Evolutionary conservation across 2,329 filamentous ascomycete genomes (phyloP).

Genomic region (Colletotrichum sp.): DNA sequence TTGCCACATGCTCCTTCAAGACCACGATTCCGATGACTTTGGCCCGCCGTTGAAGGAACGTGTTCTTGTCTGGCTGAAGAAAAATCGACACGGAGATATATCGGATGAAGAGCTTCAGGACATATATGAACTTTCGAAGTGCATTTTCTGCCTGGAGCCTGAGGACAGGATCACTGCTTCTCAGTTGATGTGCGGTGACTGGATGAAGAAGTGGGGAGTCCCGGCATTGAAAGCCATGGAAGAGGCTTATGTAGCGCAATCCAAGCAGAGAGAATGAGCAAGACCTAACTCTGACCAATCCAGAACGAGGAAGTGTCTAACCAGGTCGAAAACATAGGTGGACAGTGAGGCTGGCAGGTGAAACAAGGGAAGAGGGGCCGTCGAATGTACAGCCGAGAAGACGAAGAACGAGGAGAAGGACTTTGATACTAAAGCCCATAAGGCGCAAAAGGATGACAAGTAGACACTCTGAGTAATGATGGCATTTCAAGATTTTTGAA

Average conservation of each 20-base stretch:
- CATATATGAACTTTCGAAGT: neutral
- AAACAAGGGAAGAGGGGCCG: neutral
- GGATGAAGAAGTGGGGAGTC: neutral
- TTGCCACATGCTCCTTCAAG: neutral
- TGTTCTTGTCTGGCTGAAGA: neutral
- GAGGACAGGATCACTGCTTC: neutral
- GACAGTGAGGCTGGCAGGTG: neutral
- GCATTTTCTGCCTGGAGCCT: neutral
- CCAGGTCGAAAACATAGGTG: neutral
- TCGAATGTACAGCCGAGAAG: neutral
- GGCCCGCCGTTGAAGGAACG: neutral
- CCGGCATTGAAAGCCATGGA: neutral
- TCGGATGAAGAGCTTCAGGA: neutral
- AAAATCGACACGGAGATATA: neutral
- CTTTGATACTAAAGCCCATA: neutral
- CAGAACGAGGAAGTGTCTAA: no score
- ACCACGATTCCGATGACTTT: neutral
- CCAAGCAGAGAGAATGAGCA: neutral
- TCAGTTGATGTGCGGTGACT: neutral
- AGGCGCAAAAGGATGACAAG: accelerated
- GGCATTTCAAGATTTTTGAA: accelerated
- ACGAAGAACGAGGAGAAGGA: neutral
- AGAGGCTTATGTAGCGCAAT: neutral
- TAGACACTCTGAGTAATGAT: neutral
- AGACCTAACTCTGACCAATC: no score